Conservation (phyloP, 768 basidiomycete species). For the Paxillus ammoniavirescens region DNA sequence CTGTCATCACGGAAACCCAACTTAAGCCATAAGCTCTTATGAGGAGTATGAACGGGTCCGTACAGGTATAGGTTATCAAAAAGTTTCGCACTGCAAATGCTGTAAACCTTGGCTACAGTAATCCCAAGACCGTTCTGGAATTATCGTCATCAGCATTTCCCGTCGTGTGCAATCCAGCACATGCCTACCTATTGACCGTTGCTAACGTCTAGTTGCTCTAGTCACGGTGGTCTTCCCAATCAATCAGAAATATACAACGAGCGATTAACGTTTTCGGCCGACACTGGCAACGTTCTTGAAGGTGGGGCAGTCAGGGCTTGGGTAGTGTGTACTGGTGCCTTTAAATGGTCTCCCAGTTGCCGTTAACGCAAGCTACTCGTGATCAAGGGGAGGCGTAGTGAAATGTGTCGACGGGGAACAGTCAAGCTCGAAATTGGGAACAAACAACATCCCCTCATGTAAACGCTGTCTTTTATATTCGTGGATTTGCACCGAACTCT, state of each 20-base stretch:
- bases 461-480: constrained; percentile 28
- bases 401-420: background rate
- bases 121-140: constrained; percentile 1
- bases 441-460: constrained; percentile 7
- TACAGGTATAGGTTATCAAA: constrained; percentile 22
- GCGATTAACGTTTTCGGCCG: background rate
- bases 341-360: constrained; percentile 4
- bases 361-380: constrained; percentile 6
- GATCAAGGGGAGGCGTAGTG: background rate
- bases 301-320: background rate
- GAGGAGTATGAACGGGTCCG: constrained; percentile 25
- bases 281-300: background rate
- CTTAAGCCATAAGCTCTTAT: constrained; percentile 38
- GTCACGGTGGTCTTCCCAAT: background rate
- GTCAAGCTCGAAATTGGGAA: constrained; percentile 15
- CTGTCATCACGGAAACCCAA: constrained; percentile 39
- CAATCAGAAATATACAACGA: background rate
- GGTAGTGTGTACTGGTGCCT: background rate
- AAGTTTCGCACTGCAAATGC: constrained; percentile 4
- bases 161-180: constrained; percentile 5
- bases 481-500: constrained; percentile 27
- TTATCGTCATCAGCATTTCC: constrained; percentile 15
- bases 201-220: background rate
- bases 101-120: constrained; percentile 7
- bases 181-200: constrained; percentile 20